Base-by-base conservation (phyloP, 805 yeast species). In the Kuraishia molischiana region DNA sequence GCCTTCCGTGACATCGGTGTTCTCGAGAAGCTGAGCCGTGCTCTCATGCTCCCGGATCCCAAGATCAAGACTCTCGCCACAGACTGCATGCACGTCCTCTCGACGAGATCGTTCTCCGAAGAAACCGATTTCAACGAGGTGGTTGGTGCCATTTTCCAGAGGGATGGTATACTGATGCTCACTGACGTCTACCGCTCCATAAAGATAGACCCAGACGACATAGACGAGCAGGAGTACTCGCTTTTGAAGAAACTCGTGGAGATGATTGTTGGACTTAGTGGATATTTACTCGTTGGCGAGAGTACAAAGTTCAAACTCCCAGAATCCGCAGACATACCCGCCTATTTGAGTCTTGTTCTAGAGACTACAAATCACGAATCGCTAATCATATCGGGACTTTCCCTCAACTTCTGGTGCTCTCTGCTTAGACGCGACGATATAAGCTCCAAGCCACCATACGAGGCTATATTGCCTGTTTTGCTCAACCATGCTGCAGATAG, bases 371-470 rank as follows among this genome's bases (percentile, higher is more conserved):
- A 69, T 49, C 92, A 86, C 52, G 83, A 85, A 19, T 84, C 95
- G 49, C 67, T 92, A 39, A 80, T 90, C n/a, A 79, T 90, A 3
- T 81, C 95, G 36, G 95, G 96, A 0, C 67, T 92, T 14, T 84
- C 96, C 0, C 61, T 92, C 37, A 95, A 87, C 54, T 82, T 92
- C 63, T 94, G 98, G 98, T 86, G 95, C 43, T 75, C 90, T 2
- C 76, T 90, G 46, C 62, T 94, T 37, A 71, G 99, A 49, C 74
- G 79, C 40, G 95, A 87, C 47, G 85, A 79, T 42, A 64, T 83
- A 34, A 67, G 79, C 41, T 74, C 76, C 10, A 71, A 69, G 44
- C 64, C 67, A 4, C 71, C 74, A 32, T 75, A 82, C 31, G 67
- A 68, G 37, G 61, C 61, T 5, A 58, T 81, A 13, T 61, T 85